phyloP scores from a whole-genome alignment of 306 rosid species.

The Medicago lupulina region DNA sequence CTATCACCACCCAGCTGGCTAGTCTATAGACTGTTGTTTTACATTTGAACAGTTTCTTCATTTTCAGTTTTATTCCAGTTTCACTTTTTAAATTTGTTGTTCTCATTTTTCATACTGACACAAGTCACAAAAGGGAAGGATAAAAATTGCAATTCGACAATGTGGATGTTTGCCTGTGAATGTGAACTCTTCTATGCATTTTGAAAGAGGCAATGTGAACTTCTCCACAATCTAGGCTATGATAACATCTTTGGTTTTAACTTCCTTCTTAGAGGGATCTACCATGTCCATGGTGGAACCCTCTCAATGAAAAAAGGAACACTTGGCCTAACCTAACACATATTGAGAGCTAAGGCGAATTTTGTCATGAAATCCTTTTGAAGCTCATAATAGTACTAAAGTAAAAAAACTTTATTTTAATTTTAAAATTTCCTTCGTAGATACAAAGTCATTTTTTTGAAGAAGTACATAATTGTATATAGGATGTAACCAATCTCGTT shows the following conservation, averaged over 20 bases:
- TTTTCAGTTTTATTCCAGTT: neutral
- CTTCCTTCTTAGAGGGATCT: neutral
- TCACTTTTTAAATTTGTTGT: neutral
- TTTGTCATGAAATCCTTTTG: too few relatives aligned
- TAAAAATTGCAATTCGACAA: neutral
- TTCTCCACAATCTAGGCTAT: neutral
- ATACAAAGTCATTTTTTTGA: too few relatives aligned
- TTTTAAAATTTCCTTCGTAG: too few relatives aligned
- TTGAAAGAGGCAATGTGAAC: neutral
- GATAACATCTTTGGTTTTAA: neutral
- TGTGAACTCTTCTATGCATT: neutral
- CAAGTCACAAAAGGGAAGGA: too few relatives aligned
- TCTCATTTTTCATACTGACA: neutral
- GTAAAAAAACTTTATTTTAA: too few relatives aligned
- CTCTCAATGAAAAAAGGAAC: too few relatives aligned
- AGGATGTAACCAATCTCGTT: too few relatives aligned
- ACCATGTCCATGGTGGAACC: neutral
- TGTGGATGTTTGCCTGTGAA: neutral
- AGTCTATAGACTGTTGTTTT: constrained; percentile 35
- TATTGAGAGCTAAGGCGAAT: too few relatives aligned
- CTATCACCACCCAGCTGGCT: constrained; percentile 6
- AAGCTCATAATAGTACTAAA: too few relatives aligned
- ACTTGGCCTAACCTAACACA: too few relatives aligned
- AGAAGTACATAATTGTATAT: too few relatives aligned
- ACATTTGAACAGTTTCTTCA: constrained; percentile 11